These are phyloP conservation scores for Pichia pseudocactophila DNA, from an alignment of 805 yeast genomes.

Conservation along the genomic window DNA sequence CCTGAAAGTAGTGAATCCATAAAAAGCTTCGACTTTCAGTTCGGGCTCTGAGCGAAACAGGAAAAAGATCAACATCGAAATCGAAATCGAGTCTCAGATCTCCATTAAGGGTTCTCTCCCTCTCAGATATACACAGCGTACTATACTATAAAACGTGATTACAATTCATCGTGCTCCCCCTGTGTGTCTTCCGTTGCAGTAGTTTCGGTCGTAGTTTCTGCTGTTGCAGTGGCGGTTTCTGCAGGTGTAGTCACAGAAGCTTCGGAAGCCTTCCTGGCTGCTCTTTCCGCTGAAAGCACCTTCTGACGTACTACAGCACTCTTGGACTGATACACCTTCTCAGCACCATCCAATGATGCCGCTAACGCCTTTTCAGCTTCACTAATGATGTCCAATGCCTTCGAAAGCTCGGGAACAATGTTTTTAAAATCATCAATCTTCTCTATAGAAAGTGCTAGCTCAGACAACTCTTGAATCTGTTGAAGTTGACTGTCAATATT, in stretches of 20 bases:
- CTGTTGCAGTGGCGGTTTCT: not conserved
- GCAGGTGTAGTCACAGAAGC: no score
- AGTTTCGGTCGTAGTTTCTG: no score
- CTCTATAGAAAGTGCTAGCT: no score
- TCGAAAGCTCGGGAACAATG: constrained; percentile 21
- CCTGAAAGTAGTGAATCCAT: no score
- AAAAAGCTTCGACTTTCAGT: no score
- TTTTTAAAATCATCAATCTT: not conserved
- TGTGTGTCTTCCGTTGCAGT: not conserved
- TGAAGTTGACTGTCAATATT: constrained; percentile 3
- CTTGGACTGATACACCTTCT: constrained; percentile 24
- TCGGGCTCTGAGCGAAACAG: no score
- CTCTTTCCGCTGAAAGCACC: constrained; percentile 1
- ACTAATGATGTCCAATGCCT: constrained; percentile 22
- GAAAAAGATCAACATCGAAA: no score
- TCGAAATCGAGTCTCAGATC: no score
- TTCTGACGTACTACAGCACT: constrained; percentile 19
- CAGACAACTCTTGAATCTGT: no score
- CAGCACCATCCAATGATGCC: constrained; percentile 13
- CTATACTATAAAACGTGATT: not conserved
- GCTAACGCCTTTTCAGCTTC: constrained; percentile 16
- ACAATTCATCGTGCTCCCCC: not conserved
- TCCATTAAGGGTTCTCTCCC: no score
- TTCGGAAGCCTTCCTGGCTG: constrained; percentile 12
- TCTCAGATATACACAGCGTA: no score